phyloP scores from a whole-genome alignment of 2,329 filamentous ascomycete species.

The Paracamarosporium sp. region DNA sequence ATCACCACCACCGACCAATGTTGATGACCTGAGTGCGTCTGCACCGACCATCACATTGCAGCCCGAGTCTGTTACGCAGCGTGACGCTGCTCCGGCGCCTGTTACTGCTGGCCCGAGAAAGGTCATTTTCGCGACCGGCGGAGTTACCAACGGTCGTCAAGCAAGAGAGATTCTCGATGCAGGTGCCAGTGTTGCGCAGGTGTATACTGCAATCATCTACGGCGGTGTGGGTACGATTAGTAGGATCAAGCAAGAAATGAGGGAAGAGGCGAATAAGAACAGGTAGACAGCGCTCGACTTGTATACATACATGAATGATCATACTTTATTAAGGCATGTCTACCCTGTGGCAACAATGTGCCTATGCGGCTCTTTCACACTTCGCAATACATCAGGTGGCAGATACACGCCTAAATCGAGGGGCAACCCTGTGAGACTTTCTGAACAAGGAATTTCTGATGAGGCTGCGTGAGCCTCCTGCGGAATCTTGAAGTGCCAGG shows the following conservation, averaged over 20 bases:
- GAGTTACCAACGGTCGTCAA: conserved; percentile 87
- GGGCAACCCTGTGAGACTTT: background rate
- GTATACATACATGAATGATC: background rate
- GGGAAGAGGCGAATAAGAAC: conserved; percentile 44
- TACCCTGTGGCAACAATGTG: too few species aligned
- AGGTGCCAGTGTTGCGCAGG: conserved; percentile 87
- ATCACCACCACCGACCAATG: conserved; percentile 26
- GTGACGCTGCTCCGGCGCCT: conserved; percentile 30
- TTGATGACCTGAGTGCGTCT: conserved; percentile 38
- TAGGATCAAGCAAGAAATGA: conserved; percentile 59
- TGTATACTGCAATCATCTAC: conserved; percentile 81
- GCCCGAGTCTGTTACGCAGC: conserved; percentile 14
- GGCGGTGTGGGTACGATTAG: conserved; percentile 68
- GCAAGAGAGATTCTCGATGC: conserved; percentile 83
- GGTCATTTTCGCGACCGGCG: conserved; percentile 91
- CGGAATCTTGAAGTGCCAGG: background rate
- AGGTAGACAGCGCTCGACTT: background rate
- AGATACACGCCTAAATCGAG: background rate
- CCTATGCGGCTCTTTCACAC: too few species aligned
- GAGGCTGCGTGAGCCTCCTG: background rate
- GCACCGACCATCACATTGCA: conserved; percentile 32
- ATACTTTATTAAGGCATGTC: too few species aligned
- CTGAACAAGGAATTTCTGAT: background rate
- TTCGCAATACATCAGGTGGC: background rate
- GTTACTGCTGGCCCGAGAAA: conserved; percentile 58